Percentiles rank a stretch among this genome's conserved stretches.
Conservation (phyloP, 2,329 filamentous ascomycete genomes). For the Colletotrichum karsti region DNA sequence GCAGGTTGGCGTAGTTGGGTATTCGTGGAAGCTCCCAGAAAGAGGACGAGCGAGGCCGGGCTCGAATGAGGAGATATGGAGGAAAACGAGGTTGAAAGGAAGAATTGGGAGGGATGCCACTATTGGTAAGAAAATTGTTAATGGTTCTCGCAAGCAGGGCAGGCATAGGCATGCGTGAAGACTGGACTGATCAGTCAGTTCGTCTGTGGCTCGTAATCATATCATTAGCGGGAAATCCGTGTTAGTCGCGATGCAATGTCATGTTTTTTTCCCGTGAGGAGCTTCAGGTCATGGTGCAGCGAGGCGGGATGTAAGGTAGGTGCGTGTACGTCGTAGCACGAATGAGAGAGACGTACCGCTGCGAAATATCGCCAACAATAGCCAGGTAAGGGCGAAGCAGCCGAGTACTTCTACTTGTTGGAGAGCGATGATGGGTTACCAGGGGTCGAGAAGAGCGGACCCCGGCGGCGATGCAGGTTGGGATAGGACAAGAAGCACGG, state of each 20-base stretch:
- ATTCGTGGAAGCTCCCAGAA: background rate
- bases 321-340: too few relatives aligned
- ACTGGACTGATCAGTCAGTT: background rate
- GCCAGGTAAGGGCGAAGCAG: background rate
- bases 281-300: background rate
- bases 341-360: background rate
- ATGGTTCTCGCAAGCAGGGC: background rate
- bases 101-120: background rate
- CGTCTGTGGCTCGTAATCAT: slow-evolving; percentile 8
- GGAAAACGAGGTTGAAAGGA: too few relatives aligned
- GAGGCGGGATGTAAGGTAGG: too few relatives aligned
- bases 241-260: background rate
- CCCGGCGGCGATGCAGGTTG: background rate
- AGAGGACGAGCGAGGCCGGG: background rate
- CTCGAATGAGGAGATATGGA: background rate
- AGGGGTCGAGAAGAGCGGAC: background rate
- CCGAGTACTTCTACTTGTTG: background rate
- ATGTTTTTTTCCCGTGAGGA: background rate
- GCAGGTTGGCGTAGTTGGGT: too few relatives aligned
- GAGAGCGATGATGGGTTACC: slow-evolving; percentile 8
- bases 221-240: slow-evolving; percentile 10
- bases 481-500: slow-evolving; percentile 2
- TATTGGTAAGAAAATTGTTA: background rate
- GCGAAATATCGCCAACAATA: background rate
- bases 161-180: background rate